Percentiles rank a stretch among this genome's conserved stretches.
These are phyloP conservation scores for Nakazawaea siamensis DNA, from an alignment of 805 yeast genomes.

Conservation along the genomic window DNA sequence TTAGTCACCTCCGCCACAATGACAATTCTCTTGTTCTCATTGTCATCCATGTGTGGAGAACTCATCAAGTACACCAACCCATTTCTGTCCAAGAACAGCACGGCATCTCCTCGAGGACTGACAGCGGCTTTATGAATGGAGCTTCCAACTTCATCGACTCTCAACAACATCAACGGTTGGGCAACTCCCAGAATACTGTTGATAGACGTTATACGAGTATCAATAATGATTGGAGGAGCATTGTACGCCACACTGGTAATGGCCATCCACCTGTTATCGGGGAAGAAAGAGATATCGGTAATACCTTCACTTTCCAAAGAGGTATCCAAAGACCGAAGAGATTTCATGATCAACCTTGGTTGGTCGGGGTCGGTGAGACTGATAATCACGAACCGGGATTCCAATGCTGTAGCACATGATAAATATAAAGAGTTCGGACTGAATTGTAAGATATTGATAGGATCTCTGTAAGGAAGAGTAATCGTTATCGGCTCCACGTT, in stretches of 20 bases:
- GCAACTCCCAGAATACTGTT: slow-evolving; percentile 34
- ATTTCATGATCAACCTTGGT: slow-evolving; percentile 63
- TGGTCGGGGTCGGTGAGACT: slow-evolving; percentile 54
- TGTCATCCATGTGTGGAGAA: slow-evolving; percentile 48
- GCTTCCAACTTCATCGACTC: slow-evolving; percentile 75
- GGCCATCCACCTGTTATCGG: slow-evolving; percentile 48
- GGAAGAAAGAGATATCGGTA: slow-evolving; percentile 70
- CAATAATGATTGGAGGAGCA: slow-evolving; percentile 60
- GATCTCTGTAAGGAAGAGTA: slow-evolving; percentile 81
- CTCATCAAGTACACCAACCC: slow-evolving; percentile 69
- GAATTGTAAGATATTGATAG: slow-evolving; percentile 66
- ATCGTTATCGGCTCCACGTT: slow-evolving; percentile 57
- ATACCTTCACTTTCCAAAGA: slow-evolving; percentile 83
- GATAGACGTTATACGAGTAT: slow-evolving; percentile 46
- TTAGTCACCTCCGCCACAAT: slow-evolving; percentile 72
- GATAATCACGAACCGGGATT: slow-evolving; percentile 72
- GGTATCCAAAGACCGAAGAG: slow-evolving; percentile 53
- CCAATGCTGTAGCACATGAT: slow-evolving; percentile 70
- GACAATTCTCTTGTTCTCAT: slow-evolving; percentile 50
- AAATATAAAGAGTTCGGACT: slow-evolving; percentile 64
- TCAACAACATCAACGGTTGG: slow-evolving; percentile 51
- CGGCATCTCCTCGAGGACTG: slow-evolving; percentile 81
- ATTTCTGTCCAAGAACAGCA: slow-evolving; percentile 71
- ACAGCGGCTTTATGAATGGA: slow-evolving; percentile 65
- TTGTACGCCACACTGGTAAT: slow-evolving; percentile 52